These are phyloP conservation scores for Lupinus albus DNA, from an alignment of 306 rosid species.

Conservation along the genomic window DNA sequence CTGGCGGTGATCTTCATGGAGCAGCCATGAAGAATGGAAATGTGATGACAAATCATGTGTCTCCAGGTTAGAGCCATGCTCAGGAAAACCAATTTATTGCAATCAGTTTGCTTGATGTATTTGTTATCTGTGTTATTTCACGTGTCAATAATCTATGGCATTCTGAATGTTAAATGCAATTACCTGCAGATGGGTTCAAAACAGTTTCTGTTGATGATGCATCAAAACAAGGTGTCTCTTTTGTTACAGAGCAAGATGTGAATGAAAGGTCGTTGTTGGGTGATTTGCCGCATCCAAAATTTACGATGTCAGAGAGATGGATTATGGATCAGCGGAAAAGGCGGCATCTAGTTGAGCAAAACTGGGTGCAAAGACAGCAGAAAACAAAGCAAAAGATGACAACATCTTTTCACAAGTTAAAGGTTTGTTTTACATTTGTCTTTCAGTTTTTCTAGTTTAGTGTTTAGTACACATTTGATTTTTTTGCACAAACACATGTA, in stretches of 20 bases:
- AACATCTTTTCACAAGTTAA: constrained; percentile 70
- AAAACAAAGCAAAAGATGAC: constrained; percentile 74
- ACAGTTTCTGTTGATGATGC: constrained; percentile 38
- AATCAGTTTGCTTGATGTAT: constrained; percentile 25
- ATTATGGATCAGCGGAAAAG: constrained; percentile 78
- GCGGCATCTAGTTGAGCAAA: constrained; percentile 67
- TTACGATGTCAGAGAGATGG: constrained; percentile 91
- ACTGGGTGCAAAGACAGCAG: constrained; percentile 71
- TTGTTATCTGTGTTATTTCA: constrained; percentile 27
- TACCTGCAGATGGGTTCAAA: constrained; percentile 38
- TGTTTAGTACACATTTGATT: constrained; percentile 24
- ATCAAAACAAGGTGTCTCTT: constrained; percentile 40
- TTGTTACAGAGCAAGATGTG: constrained; percentile 59
- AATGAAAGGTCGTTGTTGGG: constrained; percentile 52
- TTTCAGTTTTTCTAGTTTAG: constrained; percentile 1
- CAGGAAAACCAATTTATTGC: constrained; percentile 14
- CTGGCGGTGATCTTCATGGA: constrained; percentile 58
- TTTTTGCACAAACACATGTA: constrained; percentile 13
- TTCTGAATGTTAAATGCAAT: constrained; percentile 41
- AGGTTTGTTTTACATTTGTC: constrained; percentile 57
- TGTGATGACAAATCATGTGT: constrained; percentile 53
- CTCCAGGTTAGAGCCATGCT: constrained; percentile 60
- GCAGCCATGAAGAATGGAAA: constrained; percentile 57
- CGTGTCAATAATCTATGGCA: constrained; percentile 42
- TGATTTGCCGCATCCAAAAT: constrained; percentile 61